Evolutionary conservation across 805 yeast genomes (phyloP).

Genomic region (Debaryomyces hansenii): DNA sequence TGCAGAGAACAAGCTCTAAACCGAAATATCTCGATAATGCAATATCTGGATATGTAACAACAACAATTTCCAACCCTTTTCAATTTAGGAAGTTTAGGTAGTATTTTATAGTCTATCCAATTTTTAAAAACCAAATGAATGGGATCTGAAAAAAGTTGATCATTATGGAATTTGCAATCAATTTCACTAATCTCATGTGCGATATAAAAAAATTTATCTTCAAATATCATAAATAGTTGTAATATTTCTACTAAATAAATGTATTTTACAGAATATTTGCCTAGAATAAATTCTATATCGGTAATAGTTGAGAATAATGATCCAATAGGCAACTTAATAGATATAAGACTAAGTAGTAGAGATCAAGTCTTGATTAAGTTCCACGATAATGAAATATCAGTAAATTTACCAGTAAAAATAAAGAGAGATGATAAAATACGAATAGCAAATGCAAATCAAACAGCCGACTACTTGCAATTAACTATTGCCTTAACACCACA

Average conservation of each 20-base stretch:
- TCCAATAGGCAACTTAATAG: conserved; percentile 6
- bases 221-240: background rate
- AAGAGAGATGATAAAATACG: background rate
- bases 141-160: too few species aligned
- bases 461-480: conserved; percentile 2
- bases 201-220: background rate
- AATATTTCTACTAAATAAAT: conserved; percentile 5
- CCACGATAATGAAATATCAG: background rate
- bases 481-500: conserved; percentile 1
- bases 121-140: background rate
- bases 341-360: conserved; percentile 3
- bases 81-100: background rate
- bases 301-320: conserved; percentile 11
- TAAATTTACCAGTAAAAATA: conserved; percentile 1
- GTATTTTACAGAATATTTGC: conserved; percentile 24
- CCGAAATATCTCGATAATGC: too few species aligned
- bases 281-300: conserved; percentile 19
- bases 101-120: background rate
- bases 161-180: background rate
- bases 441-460: conserved; percentile 2
- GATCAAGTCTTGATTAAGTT: conserved; percentile 1
- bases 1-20: too few species aligned
- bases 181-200: background rate
- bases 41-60: too few species aligned
- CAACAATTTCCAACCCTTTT: background rate